phyloP scores from a whole-genome alignment of 179 eudicot species.

The Gypsophila paniculata region DNA sequence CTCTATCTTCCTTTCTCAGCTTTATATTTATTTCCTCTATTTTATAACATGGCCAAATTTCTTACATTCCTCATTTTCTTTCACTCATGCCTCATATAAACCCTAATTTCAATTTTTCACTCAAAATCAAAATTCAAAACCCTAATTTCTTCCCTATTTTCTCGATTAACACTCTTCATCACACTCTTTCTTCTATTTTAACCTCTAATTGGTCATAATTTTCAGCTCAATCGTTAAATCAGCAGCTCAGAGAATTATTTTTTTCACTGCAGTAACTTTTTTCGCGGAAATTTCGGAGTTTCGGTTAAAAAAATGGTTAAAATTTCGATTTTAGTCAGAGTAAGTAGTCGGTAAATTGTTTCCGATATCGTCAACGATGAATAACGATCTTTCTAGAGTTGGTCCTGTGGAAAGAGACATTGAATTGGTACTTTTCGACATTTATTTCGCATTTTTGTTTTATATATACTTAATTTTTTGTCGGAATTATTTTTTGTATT shows the following conservation, averaged over 20 bases:
- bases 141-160: slow-evolving; percentile 17
- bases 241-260: slow-evolving; percentile 22
- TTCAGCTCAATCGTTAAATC: slow-evolving; percentile 4
- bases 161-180: neutral
- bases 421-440: slow-evolving; percentile 30
- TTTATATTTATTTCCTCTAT: too few species aligned
- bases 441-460: neutral
- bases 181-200: neutral
- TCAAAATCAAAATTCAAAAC: slow-evolving; percentile 11
- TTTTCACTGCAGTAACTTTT: slow-evolving; percentile 9
- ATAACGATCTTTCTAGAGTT: slow-evolving; percentile 31
- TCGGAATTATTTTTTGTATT: too few species aligned
- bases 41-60: too few species aligned
- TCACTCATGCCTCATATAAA: slow-evolving; percentile 9
- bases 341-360: slow-evolving; percentile 22
- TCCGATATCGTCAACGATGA: slow-evolving; percentile 21
- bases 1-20: too few species aligned
- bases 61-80: slow-evolving; percentile 10
- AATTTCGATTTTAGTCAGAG: slow-evolving; percentile 13
- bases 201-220: neutral
- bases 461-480: neutral
- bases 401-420: slow-evolving; percentile 35
- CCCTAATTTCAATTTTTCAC: slow-evolving; percentile 19
- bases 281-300: slow-evolving; percentile 2
- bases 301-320: slow-evolving; percentile 10